Evolutionary conservation across 352 stramenopile species (phyloP), one percentile per base, ranked within the genome.

Genomic region (Globisporangium iwayamae): DNA sequence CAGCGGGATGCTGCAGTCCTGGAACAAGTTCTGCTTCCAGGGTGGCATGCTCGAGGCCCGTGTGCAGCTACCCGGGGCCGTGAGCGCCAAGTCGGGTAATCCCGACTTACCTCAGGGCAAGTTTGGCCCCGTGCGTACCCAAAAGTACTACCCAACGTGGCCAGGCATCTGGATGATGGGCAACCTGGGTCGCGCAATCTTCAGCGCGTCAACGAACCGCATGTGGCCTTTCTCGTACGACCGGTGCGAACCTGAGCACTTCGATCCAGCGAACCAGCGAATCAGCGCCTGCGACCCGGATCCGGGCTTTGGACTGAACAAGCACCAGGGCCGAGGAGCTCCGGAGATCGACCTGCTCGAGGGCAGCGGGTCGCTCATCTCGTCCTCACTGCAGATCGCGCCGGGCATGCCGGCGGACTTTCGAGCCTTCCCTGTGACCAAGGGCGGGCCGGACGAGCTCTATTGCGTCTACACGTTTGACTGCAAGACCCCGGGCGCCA

Each of bases 21-120:
- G 91, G 93, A 97, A 98, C 70, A 98, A 98, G 55, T 98, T 98
- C 66, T 98, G 94, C 69, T 97, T 97, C 65, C 95, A 96, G 46
- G 94, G 92, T 4, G 93, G 93, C 3, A 87, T 98, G 63, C 67
- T 98, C 38, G 91, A 98, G 65, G 72, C 97, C 8, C 74, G 83
- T 39, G 82, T 86, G 0, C 89, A 96, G 60, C 76, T 98, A 3
- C 94, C 93, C 0, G 93, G 92, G 2, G 87, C 91, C n/a, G 70
- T 87, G 1, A 78, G 86, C 25, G 81, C 50, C 4, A 57, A 68
- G 7, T 76, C 73, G 0, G 72, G 62, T 0, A 87, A 87, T 25
- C 78, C 78, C 2, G 74, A 87, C 25, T 22, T 83, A 7, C 13
- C 79, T 0, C 38, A 56, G 1, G 73, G 70, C 39, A 67, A 66